These are phyloP conservation scores for Rhodotorula sp. DNA, from an alignment of 1,284 basidiomycete genomes.

Conservation along the genomic window DNA sequence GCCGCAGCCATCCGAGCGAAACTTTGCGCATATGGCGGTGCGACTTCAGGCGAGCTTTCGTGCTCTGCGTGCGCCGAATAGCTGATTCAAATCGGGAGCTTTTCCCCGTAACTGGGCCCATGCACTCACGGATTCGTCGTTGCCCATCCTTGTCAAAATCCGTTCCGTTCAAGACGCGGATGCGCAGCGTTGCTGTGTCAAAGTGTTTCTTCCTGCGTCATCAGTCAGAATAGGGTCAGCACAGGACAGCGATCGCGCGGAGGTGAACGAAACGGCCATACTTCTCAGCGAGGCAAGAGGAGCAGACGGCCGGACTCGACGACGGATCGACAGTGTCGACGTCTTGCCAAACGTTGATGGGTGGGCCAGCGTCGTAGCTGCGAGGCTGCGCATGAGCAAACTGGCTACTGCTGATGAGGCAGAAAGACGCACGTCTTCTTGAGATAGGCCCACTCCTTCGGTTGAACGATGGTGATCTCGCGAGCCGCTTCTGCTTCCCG, in stretches of 20 bases:
- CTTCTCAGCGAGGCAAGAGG: slow-evolving; percentile 21
- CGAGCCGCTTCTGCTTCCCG: slow-evolving; percentile 59
- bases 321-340: background rate
- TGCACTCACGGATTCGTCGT: slow-evolving; percentile 11
- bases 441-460: slow-evolving; percentile 64
- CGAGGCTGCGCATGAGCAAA: no score
- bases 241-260: no score
- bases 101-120: background rate
- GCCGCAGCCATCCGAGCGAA: background rate
- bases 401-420: background rate
- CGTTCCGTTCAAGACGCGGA: slow-evolving; percentile 10
- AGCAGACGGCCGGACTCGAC: slow-evolving; percentile 13
- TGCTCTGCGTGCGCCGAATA: background rate
- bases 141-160: slow-evolving; percentile 27
- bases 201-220: slow-evolving; percentile 29
- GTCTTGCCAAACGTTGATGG: slow-evolving; percentile 26
- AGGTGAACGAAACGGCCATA: slow-evolving; percentile 1
- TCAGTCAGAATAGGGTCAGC: no score
- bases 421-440: slow-evolving; percentile 55
- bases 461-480: slow-evolving; percentile 59
- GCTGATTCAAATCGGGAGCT: background rate
- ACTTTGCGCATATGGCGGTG: background rate
- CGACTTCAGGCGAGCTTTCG: background rate
- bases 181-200: slow-evolving; percentile 9
- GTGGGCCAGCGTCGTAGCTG: slow-evolving; percentile 33